Base-by-base conservation (phyloP, 1,139 yeast species). In the Zygosaccharomyces sapae region DNA sequence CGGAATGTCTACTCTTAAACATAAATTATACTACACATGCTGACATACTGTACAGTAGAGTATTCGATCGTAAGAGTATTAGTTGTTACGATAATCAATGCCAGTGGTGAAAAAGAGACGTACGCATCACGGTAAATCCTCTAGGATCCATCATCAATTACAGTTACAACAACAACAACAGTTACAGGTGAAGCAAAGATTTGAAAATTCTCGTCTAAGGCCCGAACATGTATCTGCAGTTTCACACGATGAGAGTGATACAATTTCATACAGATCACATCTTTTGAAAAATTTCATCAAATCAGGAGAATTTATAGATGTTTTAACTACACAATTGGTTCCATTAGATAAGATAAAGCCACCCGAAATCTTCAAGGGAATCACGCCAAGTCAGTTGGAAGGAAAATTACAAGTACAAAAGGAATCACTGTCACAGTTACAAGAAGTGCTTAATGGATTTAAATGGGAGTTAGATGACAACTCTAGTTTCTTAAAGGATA, bases 161-260 rank as follows among this genome's bases (percentile, higher is more conserved):
- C 56, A 52, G 41, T 27, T 45, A 37, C 48, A 50, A 38, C 50
- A 46, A 16, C 47, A 40, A 16, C 53, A 51, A 35, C 58, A 52
- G 37, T 47, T 51, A 34, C 52, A 47, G 22, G 50, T 48, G 3
- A 49, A 51, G 38, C 53, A 50, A 35, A 45, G 49, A 35, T 54
- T 52, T 30, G 63, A 56, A 43, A 50, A 46, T 12, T 47, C 53
- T 31, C 47, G 67, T 39, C 44, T 61, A 45, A 55, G 55, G 40
- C 59, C 67, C 2, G 66, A 60, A 38, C 56, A 56, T 30, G 49
- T 59, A 2, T 55, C 54, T n/a, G 46, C 59, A 1, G 50, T 57
- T n/a, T 52, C 58, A 1, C 67, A 64, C 43, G 68, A 64, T 49
- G 65, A 62, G 45, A 62, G 67, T 47, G 68, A 64, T 41, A 61